Evolutionary conservation across 2,329 filamentous ascomycete species (phyloP).

Genomic region (Colletotrichum sublineola): DNA sequence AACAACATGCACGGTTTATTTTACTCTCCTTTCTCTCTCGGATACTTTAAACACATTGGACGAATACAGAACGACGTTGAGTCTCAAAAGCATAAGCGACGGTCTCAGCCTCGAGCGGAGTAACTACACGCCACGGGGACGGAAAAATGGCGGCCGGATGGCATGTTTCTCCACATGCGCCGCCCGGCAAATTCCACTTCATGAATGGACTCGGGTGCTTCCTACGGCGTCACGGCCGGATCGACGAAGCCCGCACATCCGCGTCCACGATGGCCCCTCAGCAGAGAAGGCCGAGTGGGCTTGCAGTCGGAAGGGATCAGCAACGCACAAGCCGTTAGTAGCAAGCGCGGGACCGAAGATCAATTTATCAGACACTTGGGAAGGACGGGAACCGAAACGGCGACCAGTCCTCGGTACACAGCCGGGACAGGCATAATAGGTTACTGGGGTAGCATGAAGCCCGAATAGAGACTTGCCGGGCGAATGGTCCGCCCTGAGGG

Average conservation of each 20-base stretch:
- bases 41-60: not conserved
- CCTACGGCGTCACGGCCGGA: not conserved
- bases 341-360: not conserved
- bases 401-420: conserved; percentile 1
- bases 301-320: not conserved
- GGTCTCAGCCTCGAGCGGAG: not conserved
- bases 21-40: not conserved
- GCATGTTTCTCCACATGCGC: not conserved
- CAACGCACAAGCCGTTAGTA: not conserved
- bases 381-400: conserved; percentile 24
- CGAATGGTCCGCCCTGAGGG: not conserved
- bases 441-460: not conserved
- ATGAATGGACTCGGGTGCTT: not conserved
- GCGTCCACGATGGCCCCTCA: not conserved
- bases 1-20: not conserved
- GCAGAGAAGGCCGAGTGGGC: not conserved
- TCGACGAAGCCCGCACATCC: not conserved
- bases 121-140: not conserved
- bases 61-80: not conserved
- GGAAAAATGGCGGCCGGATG: not conserved
- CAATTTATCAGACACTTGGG: conserved; percentile 38
- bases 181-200: not conserved
- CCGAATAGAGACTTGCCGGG: not conserved
- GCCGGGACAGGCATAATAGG: not conserved
- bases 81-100: not conserved